Base-by-base conservation (phyloP, 2,329 filamentous ascomycete genomes). In the Scolecobasidium constrictum region DNA sequence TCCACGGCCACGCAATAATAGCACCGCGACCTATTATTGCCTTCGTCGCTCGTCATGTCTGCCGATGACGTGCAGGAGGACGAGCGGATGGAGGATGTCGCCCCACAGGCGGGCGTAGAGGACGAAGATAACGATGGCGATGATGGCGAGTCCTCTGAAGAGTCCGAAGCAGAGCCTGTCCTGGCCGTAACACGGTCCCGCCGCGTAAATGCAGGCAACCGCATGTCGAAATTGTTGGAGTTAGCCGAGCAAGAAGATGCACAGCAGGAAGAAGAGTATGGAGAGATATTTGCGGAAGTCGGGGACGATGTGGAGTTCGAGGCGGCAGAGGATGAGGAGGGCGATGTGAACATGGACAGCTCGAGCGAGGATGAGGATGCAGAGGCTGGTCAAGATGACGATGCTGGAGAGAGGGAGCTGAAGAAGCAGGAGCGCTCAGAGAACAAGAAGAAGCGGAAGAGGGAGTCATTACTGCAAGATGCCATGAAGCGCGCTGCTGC, bases 401-500 rank as follows among this genome's bases (percentile, higher is more conserved):
- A 92, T 4, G 84, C 86, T 44, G 92, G 92, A 23, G 92, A 98
- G 64, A 83, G 81, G 53, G 86, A 94, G 62, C 61, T 98, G 43
- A 79, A 92, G 62, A 81, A 77, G 49, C 76, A 83, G 52, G 86
- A 82, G 45, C 80, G 78, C 51, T 77, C 75, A 46, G 81, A 82
- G 52, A 26, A 72, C 45, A 77, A 73, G 3, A 85, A 86, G 59
- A 94, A 94, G 63, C 78, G 86, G 50, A 93, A 90, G 56, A 77
- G 81, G 2, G 78, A 84, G 53, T 79, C 7, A n/a, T 79, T 87
- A 46, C 78, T 82, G 4, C 75, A 75, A 23, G 55, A 37, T 52
- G 58, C 38, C 57, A 63, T 47, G 54, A 55, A 28, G 56, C 35
- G 60, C 55, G 45, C 53, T 42, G 50, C 58, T 52, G 45, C 54